Base-by-base conservation (phyloP, 116 monocot species). In the Cymodocea nodosa region DNA sequence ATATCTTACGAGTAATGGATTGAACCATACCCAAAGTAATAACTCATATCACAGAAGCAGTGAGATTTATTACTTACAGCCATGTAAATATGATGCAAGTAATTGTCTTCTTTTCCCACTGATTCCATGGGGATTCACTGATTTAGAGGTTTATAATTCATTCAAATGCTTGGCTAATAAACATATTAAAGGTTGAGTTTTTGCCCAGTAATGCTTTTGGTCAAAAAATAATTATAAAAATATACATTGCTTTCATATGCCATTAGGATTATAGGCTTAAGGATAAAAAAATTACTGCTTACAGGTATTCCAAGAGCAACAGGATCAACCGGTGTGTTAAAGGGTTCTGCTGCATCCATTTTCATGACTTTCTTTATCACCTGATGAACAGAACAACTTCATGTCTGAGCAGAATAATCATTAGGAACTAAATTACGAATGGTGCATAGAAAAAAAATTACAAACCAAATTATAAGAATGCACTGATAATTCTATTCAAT, bases 261-360 rank as follows among this genome's bases (percentile, higher is more conserved):
- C 24, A 35, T 6, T 34, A 16, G 14, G 1, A 34, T 16, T 14
- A 35, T 34, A 35, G 36, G n/a, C 62, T n/a, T 36, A 37, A 36
- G 7, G 16, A n/a, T 36, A 5, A 14, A 62, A 62, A 60, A 61
- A 67, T 23, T 11, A 23, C 73, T 51, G 69, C 87, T 87, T 68
- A 95, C 95, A 70, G 90, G 95, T 66, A 97, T 90, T 39, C 87
- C 91, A 53, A 90, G 76, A 72, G 95, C 90, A 69, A 87, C 76
- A 39, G 95, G 95, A 70, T 97, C 79, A 60, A 97, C 95, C 17
- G 95, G 95, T 17, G 83, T 63, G 66, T 90, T 97, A 63, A 97
- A 97, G 61, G 95, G 95, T 37, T 60, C 95, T 50, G 95, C 90
- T 49, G 90, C 90, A 64, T 97, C 95, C 95, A 97, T 97, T 80